Base-by-base conservation (phyloP, 768 basidiomycete species). In the Tricholoma hemisulphureum region DNA sequence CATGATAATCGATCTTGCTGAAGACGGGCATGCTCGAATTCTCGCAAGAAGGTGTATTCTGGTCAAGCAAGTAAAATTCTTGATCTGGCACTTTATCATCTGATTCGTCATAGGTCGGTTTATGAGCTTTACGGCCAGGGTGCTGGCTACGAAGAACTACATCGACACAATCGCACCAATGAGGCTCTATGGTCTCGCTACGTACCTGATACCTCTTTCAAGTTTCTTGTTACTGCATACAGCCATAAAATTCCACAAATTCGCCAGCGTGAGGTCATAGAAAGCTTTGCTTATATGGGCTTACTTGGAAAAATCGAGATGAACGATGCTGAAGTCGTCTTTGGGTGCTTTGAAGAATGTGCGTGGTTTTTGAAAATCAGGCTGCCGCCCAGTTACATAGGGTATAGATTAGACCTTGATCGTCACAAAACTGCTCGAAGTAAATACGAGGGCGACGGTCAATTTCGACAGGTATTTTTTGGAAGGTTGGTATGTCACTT, bases 341-440 rank as follows among this genome's bases (percentile, higher is more conserved):
- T 93, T 23, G 82, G 84, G 0, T 85, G 88, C 51, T 91, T 89
- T 55, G 95, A 97, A 77, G 95, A 96, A 75, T 96, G 95, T 95
- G 58, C 60, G 85, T 73, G 31, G 16, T 23, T n/a, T 14, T 35
- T 23, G 6, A 52, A 34, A 21, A n/a, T 8, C 32, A 35, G 20
- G 8, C 8, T 10, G n/a, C 18, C 11, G 8, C 6, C 16, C 3
- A 8, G 20, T 13, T 14, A 31, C 20, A 8, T 26, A 20, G 8
- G 28, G 16, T 43, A 11, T 8, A 20, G 23, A 18, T 23, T 43
- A 86, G 86, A 90, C 66, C 71, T 74, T 9, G 80, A 80, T 57
- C 76, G 76, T 43, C 75, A 74, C n/a, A 79, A 80, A 16, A 69
- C 70, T 16, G 75, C 77, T 10, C 74, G 81, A 35, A 71, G 72